Conservation (phyloP, 164 flowering plant species). For the Tetracentron sinense region DNA sequence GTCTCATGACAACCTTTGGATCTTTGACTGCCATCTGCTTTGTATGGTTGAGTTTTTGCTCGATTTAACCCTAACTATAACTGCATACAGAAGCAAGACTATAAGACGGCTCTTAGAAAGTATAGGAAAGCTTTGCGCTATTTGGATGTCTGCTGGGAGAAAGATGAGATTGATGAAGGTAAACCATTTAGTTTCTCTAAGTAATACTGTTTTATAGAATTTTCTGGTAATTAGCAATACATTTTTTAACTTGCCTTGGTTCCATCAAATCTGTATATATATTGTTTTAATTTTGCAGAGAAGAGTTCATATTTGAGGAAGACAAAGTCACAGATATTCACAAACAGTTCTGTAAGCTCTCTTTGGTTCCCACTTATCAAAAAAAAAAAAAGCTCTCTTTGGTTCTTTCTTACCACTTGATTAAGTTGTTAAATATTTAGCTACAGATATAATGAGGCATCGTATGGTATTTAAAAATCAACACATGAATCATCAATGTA, state of each 20-base stretch:
- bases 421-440: no score
- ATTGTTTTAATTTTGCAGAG: constrained; percentile 25
- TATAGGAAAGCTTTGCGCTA: constrained; percentile 88
- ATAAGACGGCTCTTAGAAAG: constrained; percentile 85
- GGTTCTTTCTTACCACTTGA: not conserved
- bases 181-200: not conserved
- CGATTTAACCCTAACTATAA: constrained; percentile 12
- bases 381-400: no score
- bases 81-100: no score
- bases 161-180: constrained; percentile 92
- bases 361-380: no score
- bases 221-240: not conserved
- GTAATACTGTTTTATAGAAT: not conserved
- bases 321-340: constrained; percentile 36
- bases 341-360: constrained; percentile 37
- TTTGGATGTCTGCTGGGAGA: constrained; percentile 97
- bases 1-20: not conserved
- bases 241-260: not conserved
- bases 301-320: constrained; percentile 29
- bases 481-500: no score
- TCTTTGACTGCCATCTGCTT: no score
- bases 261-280: constrained; percentile 1
- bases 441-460: no score
- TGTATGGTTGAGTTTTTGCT: no score
- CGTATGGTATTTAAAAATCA: no score